Conservation (phyloP, 2,329 filamentous ascomycete species). For the Colletotrichum orbiculare region DNA sequence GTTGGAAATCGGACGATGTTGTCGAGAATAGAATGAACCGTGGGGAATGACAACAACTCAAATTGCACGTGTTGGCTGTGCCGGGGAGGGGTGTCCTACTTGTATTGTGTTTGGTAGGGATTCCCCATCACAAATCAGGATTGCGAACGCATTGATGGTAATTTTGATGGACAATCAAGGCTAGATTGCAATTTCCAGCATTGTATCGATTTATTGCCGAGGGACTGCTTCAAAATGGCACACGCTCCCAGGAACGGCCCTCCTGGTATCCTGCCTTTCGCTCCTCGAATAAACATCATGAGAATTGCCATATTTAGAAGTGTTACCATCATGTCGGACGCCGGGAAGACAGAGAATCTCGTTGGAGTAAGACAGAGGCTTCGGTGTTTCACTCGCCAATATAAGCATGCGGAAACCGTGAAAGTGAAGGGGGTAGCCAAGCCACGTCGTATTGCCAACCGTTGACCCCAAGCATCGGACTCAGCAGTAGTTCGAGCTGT, state of each 20-base stretch:
- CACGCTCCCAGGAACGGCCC: no score
- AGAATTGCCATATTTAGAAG: conserved; percentile 1
- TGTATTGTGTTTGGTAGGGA: conserved; percentile 14
- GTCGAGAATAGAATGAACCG: conserved; percentile 1
- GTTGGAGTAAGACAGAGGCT: background rate
- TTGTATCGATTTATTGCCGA: conserved; percentile 15
- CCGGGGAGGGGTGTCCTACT: background rate
- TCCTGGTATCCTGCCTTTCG: no score
- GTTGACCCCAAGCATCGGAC: background rate
- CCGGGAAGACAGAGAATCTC: conserved; percentile 11
- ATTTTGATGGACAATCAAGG: conserved; percentile 11
- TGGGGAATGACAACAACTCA: background rate
- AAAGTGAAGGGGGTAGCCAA: background rate
- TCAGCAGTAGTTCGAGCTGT: conserved; percentile 2
- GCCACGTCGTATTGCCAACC: conserved; percentile 10
- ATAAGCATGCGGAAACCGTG: no score
- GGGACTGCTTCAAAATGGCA: no score
- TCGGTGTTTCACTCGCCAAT: no score
- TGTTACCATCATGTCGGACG: background rate
- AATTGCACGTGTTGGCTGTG: no score
- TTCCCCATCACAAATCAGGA: background rate
- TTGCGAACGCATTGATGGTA: no score
- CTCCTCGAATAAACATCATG: conserved; percentile 1
- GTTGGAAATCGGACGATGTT: no score
- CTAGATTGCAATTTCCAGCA: conserved; percentile 29